Percentiles rank a stretch among this genome's conserved stretches.
phyloP scores from a whole-genome alignment of 2,329 filamentous ascomycete species.

The Drechslerella coelobrocha region DNA sequence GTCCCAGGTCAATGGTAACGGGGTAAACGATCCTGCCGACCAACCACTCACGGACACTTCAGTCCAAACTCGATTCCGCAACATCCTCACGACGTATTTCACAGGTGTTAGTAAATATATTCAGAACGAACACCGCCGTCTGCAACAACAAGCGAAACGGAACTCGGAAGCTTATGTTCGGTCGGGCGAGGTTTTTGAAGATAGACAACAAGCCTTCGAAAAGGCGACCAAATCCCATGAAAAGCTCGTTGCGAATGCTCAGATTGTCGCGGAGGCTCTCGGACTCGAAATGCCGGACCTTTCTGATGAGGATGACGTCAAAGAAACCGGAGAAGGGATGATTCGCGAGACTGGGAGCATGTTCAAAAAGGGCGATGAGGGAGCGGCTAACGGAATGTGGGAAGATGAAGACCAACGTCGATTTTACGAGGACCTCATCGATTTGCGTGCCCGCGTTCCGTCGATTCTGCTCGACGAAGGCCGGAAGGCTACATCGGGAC shows the following conservation, averaged over 20 bases:
- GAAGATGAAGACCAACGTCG: slow-evolving; percentile 97
- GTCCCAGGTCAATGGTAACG: slow-evolving; percentile 55
- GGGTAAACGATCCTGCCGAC: slow-evolving; percentile 61
- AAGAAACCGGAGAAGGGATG: slow-evolving; percentile 71
- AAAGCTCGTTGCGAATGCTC: slow-evolving; percentile 85
- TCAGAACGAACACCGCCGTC: slow-evolving; percentile 86
- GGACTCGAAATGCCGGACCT: slow-evolving; percentile 93
- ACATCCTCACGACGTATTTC: slow-evolving; percentile 84
- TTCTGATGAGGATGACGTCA: slow-evolving; percentile 77
- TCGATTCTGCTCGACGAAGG: slow-evolving; percentile 89
- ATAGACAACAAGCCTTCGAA: slow-evolving; percentile 93
- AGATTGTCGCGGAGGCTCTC: slow-evolving; percentile 85
- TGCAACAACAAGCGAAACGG: slow-evolving; percentile 83
- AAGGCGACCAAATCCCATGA: slow-evolving; percentile 92
- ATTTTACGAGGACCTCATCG: slow-evolving; percentile 96
- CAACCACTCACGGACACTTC: slow-evolving; percentile 71
- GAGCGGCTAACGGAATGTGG: slow-evolving; percentile 93
- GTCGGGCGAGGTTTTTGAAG: slow-evolving; percentile 96
- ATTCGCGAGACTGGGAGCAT: slow-evolving; percentile 63
- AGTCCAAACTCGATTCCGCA: slow-evolving; percentile 82
- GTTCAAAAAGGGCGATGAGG: slow-evolving; percentile 71
- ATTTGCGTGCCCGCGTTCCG: slow-evolving; percentile 93
- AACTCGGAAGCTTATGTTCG: slow-evolving; percentile 99
- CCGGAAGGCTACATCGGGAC: slow-evolving; percentile 68
- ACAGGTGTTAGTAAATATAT: slow-evolving; percentile 91